These are phyloP conservation scores for Rhamnella rubrinervis DNA, from an alignment of 331 rosid species.

Conservation along the genomic window DNA sequence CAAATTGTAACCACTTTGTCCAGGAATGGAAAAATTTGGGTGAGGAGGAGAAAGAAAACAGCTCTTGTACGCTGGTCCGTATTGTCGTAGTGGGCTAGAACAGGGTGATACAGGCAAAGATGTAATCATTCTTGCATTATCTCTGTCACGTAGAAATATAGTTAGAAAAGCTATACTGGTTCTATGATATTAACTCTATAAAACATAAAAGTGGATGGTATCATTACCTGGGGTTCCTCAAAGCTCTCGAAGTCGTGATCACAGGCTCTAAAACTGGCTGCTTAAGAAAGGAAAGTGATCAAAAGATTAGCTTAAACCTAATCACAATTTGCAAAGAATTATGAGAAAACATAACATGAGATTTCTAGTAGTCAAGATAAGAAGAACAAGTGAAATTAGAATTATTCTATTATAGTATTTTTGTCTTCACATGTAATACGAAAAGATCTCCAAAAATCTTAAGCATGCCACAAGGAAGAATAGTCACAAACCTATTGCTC, in stretches of 20 bases:
- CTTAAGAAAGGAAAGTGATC: constrained; percentile 19
- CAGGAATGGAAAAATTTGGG: constrained; percentile 47
- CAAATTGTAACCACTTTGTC: constrained; percentile 47
- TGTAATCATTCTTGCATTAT: constrained; percentile 54
- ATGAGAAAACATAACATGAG: not conserved
- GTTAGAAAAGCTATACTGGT: constrained; percentile 14
- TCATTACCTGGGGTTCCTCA: constrained; percentile 64
- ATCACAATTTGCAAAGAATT: not conserved
- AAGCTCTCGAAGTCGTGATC: constrained; percentile 45
- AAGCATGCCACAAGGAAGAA: not conserved
- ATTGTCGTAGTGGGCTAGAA: constrained; percentile 82
- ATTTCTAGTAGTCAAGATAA: not conserved
- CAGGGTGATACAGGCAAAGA: constrained; percentile 90
- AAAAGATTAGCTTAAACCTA: constrained; percentile 24
- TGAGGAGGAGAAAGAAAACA: constrained; percentile 79
- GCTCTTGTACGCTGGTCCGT: constrained; percentile 48
- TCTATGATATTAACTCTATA: not conserved
- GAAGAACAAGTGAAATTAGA: not conserved
- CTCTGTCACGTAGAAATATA: constrained; percentile 47
- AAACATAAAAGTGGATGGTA: constrained; percentile 13
- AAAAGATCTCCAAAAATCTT: not conserved
- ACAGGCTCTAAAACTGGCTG: constrained; percentile 81
- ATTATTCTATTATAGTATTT: not conserved
- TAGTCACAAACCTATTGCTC: no score
- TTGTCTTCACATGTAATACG: not conserved